Conservation (phyloP, 148 eudicot genomes). For the Simmondsia chinensis region DNA sequence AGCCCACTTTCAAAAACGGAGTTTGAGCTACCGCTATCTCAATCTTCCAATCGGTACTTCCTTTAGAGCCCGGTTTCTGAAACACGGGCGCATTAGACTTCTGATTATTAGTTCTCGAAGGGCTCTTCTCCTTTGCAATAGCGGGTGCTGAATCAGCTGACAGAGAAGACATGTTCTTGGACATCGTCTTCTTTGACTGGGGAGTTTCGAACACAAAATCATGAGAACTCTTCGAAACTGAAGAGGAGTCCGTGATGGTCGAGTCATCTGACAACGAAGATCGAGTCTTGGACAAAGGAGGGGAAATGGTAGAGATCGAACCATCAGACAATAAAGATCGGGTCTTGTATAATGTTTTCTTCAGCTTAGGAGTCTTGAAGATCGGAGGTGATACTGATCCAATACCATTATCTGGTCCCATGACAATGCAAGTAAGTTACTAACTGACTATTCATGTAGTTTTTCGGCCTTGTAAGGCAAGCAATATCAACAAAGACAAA, state of each 20-base stretch:
- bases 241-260: conserved; percentile 20
- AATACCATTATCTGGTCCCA: conserved; percentile 31
- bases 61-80: conserved; percentile 21
- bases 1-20: conserved; percentile 7
- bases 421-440: too few species aligned
- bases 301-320: conserved; percentile 11
- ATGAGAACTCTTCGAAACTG: conserved; percentile 20
- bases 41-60: conserved; percentile 19
- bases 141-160: conserved; percentile 17
- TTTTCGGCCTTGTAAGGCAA: too few species aligned
- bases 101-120: conserved; percentile 10
- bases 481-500: too few species aligned
- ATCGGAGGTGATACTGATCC: conserved; percentile 29
- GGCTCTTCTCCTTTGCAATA: conserved; percentile 18
- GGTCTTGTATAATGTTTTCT: conserved; percentile 26
- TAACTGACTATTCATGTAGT: too few species aligned
- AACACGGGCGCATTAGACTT: conserved; percentile 17
- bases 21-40: conserved; percentile 26
- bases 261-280: conserved; percentile 40
- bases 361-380: conserved; percentile 36
- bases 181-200: conserved; percentile 19
- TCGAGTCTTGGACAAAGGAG: conserved; percentile 23
- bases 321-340: conserved; percentile 22
- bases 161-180: conserved; percentile 24
- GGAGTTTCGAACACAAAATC: conserved; percentile 26